phyloP scores from a whole-genome alignment of 2,329 filamentous ascomycete genomes.

The Hirsutella thompsonii region DNA sequence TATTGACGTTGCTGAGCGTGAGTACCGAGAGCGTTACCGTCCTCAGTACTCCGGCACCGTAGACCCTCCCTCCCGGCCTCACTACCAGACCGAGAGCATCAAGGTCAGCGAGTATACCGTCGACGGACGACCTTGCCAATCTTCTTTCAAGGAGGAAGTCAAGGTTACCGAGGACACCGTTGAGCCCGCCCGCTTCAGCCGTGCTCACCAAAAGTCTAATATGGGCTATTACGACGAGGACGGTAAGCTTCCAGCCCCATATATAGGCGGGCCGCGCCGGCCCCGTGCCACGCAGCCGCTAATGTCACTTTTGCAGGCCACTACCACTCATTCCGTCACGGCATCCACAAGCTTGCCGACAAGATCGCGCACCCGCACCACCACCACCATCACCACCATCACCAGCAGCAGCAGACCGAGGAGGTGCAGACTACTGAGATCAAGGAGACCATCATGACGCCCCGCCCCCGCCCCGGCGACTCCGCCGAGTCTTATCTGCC shows the following conservation, averaged over 20 bases:
- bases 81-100: conserved; percentile 16
- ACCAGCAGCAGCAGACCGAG: conserved; percentile 38
- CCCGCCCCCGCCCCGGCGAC: conserved; percentile 14
- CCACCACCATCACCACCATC: conserved; percentile 31
- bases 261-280: neutral
- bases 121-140: conserved; percentile 21
- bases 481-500: conserved; percentile 29
- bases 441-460: conserved; percentile 15
- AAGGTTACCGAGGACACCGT: conserved; percentile 55
- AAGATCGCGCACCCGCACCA: conserved; percentile 34
- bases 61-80: conserved; percentile 18
- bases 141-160: conserved; percentile 41
- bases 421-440: conserved; percentile 3
- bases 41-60: conserved; percentile 29
- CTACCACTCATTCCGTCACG: conserved; percentile 45
- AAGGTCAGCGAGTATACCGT: conserved; percentile 23
- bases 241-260: conserved; percentile 26
- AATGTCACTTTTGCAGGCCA: conserved; percentile 27
- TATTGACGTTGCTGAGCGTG: conserved; percentile 52
- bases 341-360: conserved; percentile 44
- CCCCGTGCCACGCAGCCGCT: neutral
- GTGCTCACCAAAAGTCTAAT: conserved; percentile 34
- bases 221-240: conserved; percentile 56
- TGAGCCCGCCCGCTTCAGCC: conserved; percentile 34
- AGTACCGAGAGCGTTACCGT: conserved; percentile 51